Evolutionary conservation across 2,329 filamentous ascomycete species (phyloP).

Genomic region (Polytolypa hystricis): DNA sequence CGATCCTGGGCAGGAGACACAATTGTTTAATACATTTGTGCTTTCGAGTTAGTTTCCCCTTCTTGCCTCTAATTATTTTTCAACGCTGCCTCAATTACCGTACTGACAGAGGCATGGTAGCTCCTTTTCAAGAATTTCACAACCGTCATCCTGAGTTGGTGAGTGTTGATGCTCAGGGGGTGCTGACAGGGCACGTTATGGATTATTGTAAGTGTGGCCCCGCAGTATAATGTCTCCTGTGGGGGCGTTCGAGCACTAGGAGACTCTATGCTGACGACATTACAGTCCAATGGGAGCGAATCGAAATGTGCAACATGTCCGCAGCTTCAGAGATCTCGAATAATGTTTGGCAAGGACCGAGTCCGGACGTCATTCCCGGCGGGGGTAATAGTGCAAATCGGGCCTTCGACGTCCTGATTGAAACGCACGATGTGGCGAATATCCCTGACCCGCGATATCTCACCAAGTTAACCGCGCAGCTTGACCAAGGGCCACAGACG

Average conservation of each 20-base stretch:
- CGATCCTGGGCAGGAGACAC: conserved; percentile 43
- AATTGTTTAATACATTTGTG: conserved; percentile 77
- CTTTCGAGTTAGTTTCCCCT: conserved; percentile 40
- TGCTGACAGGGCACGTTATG: conserved; percentile 63
- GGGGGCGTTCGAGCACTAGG: too few relatives aligned
- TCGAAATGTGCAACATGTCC: conserved; percentile 92
- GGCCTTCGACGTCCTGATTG: conserved; percentile 71
- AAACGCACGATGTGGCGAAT: conserved; percentile 75
- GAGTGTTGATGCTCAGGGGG: conserved; percentile 60
- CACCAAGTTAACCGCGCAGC: conserved; percentile 48
- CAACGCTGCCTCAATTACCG: conserved; percentile 1
- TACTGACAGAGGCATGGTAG: conserved; percentile 33
- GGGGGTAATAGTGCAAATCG: conserved; percentile 41
- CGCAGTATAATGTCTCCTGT: too few relatives aligned
- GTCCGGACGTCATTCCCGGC: conserved; percentile 43
- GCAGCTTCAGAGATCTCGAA: conserved; percentile 74
- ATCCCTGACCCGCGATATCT: conserved; percentile 60
- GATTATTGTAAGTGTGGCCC: conserved; percentile 65
- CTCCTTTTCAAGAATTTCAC: conserved; percentile 62
- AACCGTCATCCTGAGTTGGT: conserved; percentile 58
- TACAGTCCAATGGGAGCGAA: conserved; percentile 64
- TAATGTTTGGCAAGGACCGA: conserved; percentile 86
- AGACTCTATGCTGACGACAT: too few relatives aligned
- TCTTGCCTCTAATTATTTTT: neutral
- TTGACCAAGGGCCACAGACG: conserved; percentile 41